A percentile compares a stretch with the other conserved stretches of the same genome.
Conservation (phyloP, 306 rosid species). For the Castanea sativa region DNA sequence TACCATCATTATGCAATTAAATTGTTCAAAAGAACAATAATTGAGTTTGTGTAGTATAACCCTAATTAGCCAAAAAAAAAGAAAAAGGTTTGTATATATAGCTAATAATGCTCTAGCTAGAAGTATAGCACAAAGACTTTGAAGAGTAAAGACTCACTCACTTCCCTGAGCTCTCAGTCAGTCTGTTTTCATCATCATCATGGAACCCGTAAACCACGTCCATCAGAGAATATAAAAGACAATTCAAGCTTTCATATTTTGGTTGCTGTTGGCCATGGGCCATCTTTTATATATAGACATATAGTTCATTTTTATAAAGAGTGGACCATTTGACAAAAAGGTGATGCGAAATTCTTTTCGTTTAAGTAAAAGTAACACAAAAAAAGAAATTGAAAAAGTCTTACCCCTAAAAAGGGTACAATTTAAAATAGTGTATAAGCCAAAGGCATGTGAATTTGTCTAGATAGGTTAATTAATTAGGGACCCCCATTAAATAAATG, state of each 20-base stretch:
- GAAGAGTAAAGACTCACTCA: background rate
- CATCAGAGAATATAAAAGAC: background rate
- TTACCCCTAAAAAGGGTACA: background rate
- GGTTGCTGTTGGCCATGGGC: background rate
- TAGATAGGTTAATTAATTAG: background rate
- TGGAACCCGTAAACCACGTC: background rate
- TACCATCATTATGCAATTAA: too few species aligned
- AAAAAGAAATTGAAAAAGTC: background rate
- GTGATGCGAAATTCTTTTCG: background rate
- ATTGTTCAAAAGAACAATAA: too few species aligned
- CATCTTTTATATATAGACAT: background rate
- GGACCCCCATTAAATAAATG: background rate
- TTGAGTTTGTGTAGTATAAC: too few species aligned
- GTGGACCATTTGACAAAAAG: background rate
- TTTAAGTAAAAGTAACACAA: background rate
- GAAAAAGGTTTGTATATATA: too few species aligned
- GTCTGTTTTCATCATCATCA: background rate
- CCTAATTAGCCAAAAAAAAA: too few species aligned
- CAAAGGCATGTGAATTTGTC: background rate
- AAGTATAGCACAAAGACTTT: background rate
- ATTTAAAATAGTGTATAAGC: background rate
- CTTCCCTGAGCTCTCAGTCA: background rate
- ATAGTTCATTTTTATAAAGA: background rate
- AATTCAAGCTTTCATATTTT: background rate
- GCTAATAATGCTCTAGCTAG: too few species aligned